These are phyloP conservation scores for Hymenoscyphus infarciens DNA, from an alignment of 2,329 filamentous ascomycete genomes.

Conservation along the genomic window DNA sequence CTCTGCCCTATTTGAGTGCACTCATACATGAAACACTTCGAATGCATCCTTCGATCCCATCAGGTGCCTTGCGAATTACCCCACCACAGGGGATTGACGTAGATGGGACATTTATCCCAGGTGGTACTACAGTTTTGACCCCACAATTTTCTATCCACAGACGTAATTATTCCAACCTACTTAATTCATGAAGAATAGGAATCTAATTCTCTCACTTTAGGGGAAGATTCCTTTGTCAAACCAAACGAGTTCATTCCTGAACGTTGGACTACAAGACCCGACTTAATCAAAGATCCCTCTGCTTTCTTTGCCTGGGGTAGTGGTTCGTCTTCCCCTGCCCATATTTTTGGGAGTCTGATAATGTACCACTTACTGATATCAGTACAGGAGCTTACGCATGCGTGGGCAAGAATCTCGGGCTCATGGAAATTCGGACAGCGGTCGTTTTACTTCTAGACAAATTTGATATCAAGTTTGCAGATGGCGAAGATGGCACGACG, in stretches of 20 bases:
- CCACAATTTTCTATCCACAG: neutral
- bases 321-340: too few relatives aligned
- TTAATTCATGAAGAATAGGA: neutral
- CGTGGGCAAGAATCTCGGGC: too few relatives aligned
- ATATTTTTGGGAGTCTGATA: too few relatives aligned
- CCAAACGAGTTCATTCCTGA: neutral
- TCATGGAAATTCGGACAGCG: too few relatives aligned
- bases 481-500: too few relatives aligned
- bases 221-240: neutral
- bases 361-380: too few relatives aligned
- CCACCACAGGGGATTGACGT: conserved; percentile 34
- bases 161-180: neutral
- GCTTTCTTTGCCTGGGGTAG: too few relatives aligned
- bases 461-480: too few relatives aligned
- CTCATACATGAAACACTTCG: conserved; percentile 39
- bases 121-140: neutral
- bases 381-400: too few relatives aligned
- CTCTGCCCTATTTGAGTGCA: conserved; percentile 33
- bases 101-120: conserved; percentile 6
- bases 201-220: neutral
- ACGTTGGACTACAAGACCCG: neutral
- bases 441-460: too few relatives aligned
- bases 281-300: neutral
- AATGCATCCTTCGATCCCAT: conserved; percentile 36
- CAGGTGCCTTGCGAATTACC: conserved; percentile 36